Percentiles rank a stretch among this genome's conserved stretches.
Evolutionary conservation across 1,284 basidiomycete species (phyloP).

Genomic region (Clitocybe nebularis): DNA sequence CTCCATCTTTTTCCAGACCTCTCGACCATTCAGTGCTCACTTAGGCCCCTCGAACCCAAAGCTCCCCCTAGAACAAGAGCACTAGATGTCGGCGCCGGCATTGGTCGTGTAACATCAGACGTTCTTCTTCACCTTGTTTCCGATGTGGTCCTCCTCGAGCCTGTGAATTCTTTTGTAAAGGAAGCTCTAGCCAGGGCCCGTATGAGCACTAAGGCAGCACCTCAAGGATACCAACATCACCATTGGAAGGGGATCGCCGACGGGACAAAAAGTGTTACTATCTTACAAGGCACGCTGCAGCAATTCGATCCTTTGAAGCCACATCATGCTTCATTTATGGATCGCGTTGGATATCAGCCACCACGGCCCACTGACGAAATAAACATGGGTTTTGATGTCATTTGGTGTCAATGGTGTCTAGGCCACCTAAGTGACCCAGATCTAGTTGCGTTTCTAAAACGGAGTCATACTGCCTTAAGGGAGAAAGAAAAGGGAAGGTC

Average conservation of each 20-base stretch:
- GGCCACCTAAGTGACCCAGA: constrained; percentile 81
- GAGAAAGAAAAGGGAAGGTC: constrained; percentile 40
- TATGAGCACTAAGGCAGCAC: constrained; percentile 28
- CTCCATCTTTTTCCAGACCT: constrained; percentile 78
- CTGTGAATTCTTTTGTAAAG: constrained; percentile 72
- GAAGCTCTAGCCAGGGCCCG: constrained; percentile 59
- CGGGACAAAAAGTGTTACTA: constrained; percentile 72
- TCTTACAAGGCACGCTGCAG: constrained; percentile 77
- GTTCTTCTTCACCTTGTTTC: constrained; percentile 82
- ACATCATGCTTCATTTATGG: constrained; percentile 41
- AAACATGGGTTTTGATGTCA: constrained; percentile 63
- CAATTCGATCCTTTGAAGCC: constrained; percentile 58
- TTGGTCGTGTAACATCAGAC: constrained; percentile 85
- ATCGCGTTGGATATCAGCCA: constrained; percentile 55
- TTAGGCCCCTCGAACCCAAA: constrained; percentile 39
- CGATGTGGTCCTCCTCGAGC: constrained; percentile 86
- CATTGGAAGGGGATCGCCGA: constrained; percentile 69
- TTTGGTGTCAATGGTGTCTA: constrained; percentile 96
- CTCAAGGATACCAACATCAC: constrained; percentile 8
- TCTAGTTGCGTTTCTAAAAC: constrained; percentile 71
- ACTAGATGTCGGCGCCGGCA: constrained; percentile 88
- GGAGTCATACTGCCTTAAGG: constrained; percentile 55
- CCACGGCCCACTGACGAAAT: constrained; percentile 37
- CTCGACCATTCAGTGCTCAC: constrained; percentile 68
- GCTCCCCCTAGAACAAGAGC: constrained; percentile 52